phyloP scores from a whole-genome alignment of 1,284 basidiomycete species.

The Inonotus hispidus region DNA sequence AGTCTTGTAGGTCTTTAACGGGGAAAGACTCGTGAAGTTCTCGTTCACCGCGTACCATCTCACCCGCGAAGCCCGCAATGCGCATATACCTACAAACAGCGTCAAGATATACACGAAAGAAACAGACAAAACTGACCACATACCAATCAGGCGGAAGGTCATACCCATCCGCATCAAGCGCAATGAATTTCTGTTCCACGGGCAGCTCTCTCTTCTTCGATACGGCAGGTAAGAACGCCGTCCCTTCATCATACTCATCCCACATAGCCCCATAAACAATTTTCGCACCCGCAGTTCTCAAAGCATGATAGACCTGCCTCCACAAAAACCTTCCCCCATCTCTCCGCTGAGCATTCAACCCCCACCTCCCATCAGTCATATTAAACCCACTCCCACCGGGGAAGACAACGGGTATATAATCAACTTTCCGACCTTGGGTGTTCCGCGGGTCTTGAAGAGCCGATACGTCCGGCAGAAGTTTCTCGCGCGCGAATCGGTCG shows the following conservation, averaged over 20 bases:
- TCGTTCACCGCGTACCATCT: constrained; percentile 58
- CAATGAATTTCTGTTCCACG: constrained; percentile 43
- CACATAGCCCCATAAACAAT: constrained; percentile 77
- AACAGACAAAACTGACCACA: constrained; percentile 22
- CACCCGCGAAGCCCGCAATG: constrained; percentile 64
- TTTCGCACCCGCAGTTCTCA: constrained; percentile 47
- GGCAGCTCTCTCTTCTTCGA: constrained; percentile 52
- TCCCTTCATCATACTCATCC: constrained; percentile 84
- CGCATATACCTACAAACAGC: constrained; percentile 61
- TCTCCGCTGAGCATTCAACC: constrained; percentile 58
- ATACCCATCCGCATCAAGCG: constrained; percentile 66
- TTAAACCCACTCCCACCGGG: constrained; percentile 72
- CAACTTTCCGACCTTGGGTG: constrained; percentile 46
- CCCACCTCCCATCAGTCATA: constrained; percentile 60
- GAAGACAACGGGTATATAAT: constrained; percentile 70
- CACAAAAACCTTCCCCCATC: constrained; percentile 70
- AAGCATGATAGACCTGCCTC: constrained; percentile 63
- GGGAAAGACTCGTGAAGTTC: constrained; percentile 59
- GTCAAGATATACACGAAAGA: constrained; percentile 7
- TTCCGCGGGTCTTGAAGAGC: constrained; percentile 38
- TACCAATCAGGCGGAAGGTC: constrained; percentile 71
- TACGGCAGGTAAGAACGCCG: constrained; percentile 66
- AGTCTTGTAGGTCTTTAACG: constrained; percentile 65
- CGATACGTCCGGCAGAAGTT: constrained; percentile 57
- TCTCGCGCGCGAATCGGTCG: constrained; percentile 52